A percentile compares a stretch with the other conserved stretches of the same genome.
phyloP scores from a whole-genome alignment of 768 basidiomycete genomes.

The Mycena filopes region DNA sequence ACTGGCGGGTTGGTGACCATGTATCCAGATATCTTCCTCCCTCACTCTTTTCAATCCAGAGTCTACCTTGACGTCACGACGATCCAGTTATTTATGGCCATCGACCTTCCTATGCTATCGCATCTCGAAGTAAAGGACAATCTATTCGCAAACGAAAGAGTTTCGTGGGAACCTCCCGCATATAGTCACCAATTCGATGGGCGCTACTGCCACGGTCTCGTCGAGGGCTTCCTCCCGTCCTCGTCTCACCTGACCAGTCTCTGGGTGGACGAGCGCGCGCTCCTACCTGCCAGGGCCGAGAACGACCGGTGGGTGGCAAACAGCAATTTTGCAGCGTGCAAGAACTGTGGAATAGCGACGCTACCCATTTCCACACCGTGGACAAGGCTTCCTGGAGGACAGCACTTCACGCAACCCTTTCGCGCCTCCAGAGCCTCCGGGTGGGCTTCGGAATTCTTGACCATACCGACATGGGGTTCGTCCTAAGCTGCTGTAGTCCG shows the following conservation, averaged over 20 bases:
- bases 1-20: slow-evolving; percentile 25
- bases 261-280: slow-evolving; percentile 35
- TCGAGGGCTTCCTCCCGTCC: slow-evolving; percentile 26
- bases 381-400: slow-evolving; percentile 23
- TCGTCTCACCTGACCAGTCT: slow-evolving; percentile 31
- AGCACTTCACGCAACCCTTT: slow-evolving; percentile 15
- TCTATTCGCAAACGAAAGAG: not conserved
- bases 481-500: slow-evolving; percentile 17
- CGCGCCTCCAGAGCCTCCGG: slow-evolving; percentile 29
- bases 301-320: not conserved
- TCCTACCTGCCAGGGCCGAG: slow-evolving; percentile 2
- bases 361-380: slow-evolving; percentile 9
- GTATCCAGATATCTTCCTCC: not conserved
- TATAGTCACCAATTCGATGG: no score
- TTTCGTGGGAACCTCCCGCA: not conserved
- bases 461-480: not conserved
- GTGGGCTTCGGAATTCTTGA: slow-evolving; percentile 16
- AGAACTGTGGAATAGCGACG: slow-evolving; percentile 19
- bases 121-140: slow-evolving; percentile 35
- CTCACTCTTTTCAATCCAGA: not conserved
- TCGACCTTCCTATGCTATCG: slow-evolving; percentile 20
- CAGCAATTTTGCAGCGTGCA: not conserved
- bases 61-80: not conserved
- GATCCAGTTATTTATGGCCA: slow-evolving; percentile 26
- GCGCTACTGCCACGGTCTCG: slow-evolving; percentile 33